Percentiles rank a stretch among this genome's conserved stretches.
Conservation (phyloP, 2,329 filamentous ascomycete genomes). For the Hymenoscyphus scutula region DNA sequence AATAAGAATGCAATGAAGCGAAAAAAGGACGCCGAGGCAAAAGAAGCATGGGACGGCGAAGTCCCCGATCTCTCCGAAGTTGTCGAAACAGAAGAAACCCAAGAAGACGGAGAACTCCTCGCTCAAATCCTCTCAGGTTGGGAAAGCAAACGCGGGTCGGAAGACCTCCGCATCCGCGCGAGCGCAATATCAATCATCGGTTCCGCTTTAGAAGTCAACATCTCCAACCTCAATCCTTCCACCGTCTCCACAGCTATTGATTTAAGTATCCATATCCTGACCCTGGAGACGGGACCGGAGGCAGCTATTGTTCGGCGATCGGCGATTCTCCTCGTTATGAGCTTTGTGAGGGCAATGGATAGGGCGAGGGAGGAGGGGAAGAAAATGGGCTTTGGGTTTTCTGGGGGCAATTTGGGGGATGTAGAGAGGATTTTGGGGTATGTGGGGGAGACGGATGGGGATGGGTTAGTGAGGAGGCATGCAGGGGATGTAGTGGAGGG, state of each 20-base stretch:
- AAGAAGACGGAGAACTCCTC: constrained; percentile 47
- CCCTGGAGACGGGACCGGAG: constrained; percentile 58
- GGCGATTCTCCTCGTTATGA: constrained; percentile 61
- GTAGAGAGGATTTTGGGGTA: constrained; percentile 62
- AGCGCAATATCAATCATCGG: constrained; percentile 68
- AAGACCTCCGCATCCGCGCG: constrained; percentile 68
- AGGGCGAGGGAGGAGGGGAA: constrained; percentile 46
- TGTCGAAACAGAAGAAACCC: constrained; percentile 20
- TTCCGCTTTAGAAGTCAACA: constrained; percentile 57
- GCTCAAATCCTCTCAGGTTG: constrained; percentile 63
- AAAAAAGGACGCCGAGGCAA: constrained; percentile 49
- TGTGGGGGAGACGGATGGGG: constrained; percentile 62
- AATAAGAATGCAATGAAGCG: constrained; percentile 49
- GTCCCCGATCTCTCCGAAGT: constrained; percentile 48
- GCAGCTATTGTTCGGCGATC: constrained; percentile 65
- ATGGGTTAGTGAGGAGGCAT: constrained; percentile 66
- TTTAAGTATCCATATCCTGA: constrained; percentile 59
- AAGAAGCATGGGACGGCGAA: constrained; percentile 54
- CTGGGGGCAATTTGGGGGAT: constrained; percentile 55
- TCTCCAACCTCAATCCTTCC: constrained; percentile 52
- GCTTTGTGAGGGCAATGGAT: constrained; percentile 60
- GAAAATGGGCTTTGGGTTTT: constrained; percentile 53
- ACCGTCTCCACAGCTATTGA: constrained; percentile 59
- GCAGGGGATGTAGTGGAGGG: constrained; percentile 66
- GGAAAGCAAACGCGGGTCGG: constrained; percentile 62